Conservation (phyloP, 139 green algal genomes). For the Dunaliella sp. region DNA sequence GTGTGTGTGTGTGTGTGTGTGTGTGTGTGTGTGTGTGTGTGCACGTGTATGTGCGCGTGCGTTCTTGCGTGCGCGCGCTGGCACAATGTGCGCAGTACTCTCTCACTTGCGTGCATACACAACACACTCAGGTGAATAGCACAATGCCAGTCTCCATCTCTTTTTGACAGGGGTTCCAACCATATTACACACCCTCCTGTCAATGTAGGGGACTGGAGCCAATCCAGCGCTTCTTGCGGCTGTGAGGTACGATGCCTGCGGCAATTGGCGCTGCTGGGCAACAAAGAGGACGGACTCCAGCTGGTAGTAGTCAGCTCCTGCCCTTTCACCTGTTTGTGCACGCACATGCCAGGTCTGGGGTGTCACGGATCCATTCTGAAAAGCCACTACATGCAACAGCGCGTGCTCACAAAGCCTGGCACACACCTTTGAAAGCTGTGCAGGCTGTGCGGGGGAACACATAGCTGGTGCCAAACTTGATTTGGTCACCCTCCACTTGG, state of each 20-base stretch:
- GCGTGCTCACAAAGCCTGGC: neutral
- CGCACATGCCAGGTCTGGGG: too few relatives aligned
- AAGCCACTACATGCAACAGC: too few relatives aligned
- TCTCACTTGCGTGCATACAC: neutral
- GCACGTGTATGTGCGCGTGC: neutral
- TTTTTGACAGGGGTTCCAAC: neutral
- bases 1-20: neutral
- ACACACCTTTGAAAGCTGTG: slow-evolving; percentile 2
- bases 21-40: neutral
- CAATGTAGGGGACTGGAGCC: neutral
- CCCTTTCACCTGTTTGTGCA: too few relatives aligned
- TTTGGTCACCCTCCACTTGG: slow-evolving; percentile 1
- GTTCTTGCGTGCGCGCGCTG: neutral
- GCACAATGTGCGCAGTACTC: neutral
- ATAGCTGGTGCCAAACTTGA: slow-evolving; percentile 42
- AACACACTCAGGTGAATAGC: neutral
- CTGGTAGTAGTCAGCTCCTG: slow-evolving; percentile 33
- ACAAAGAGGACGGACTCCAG: slow-evolving; percentile 31
- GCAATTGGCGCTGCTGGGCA: slow-evolving; percentile 22
- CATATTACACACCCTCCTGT: slow-evolving; percentile 12
- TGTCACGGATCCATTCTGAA: too few relatives aligned
- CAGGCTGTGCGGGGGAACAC: slow-evolving; percentile 36
- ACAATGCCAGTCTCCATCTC: neutral
- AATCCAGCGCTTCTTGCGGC: slow-evolving; percentile 14
- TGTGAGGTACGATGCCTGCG: slow-evolving; percentile 35